Base-by-base conservation (phyloP, 441 rosid species). In the Gossypium gossypioides region DNA sequence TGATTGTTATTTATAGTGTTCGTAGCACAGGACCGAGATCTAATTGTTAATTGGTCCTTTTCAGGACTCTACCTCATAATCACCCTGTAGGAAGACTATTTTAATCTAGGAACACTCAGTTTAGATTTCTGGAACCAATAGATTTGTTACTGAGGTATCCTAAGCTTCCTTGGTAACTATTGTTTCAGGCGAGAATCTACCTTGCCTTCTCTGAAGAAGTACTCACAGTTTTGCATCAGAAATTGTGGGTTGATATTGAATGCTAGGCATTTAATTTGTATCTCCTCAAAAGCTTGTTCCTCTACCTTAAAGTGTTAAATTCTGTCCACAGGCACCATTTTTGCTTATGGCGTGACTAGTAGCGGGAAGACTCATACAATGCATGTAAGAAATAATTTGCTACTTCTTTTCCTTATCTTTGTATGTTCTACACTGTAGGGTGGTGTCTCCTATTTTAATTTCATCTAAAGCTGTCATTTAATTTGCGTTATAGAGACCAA, bases 321-420 rank as follows among this genome's bases (percentile, higher is more conserved):
- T 83, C 66, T 71, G 59, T 48, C 76, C 69, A 29, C 84, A 96
- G 99, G 99, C 75, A 96, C 99, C 50, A 89, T 96, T 76, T 96
- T 92, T 83, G 99, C 99, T 54, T 96, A 96, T 80, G 99, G 99
- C 58, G 98, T 96, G 79, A 96, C 99, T 61, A 96, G 99, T 89
- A 96, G 99, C 76, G 99, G 99, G 82, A 96, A 96, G 84, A 96
- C 99, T 74, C 99, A 96, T 78, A 91, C 98, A 5, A 96, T 96
- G 99, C 98, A 91, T 87, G 99, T 96, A 83, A 89, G 93, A 78
- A 68, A 44, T 72, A 54, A 27, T 54, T 15, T 63, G 54, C 40
- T 10, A 19, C 56, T 67, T 57, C 44, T 18, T 25, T 59, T 71
- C 27, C 16, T 62, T 57, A 29, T 37, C 6, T 1, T 16, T 42